Conservation (phyloP, 371 early-diverging fungal genomes). For the Circinella umbellata region DNA sequence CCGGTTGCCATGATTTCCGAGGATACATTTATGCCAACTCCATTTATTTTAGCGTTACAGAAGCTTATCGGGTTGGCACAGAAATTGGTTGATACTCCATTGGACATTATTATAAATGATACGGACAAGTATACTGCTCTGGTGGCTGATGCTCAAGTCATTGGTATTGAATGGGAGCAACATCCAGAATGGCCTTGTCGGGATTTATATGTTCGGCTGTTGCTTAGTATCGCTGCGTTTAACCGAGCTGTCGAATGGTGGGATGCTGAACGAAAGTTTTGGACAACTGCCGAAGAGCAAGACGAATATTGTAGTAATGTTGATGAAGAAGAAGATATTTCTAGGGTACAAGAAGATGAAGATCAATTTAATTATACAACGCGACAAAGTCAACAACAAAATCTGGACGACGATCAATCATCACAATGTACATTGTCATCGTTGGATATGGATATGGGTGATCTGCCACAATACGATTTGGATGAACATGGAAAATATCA, state of each 20-base stretch:
- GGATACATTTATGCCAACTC: conserved; percentile 65
- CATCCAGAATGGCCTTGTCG: conserved; percentile 66
- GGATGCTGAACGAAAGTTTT: conserved; percentile 60
- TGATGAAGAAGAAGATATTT: not conserved
- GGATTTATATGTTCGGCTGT: conserved; percentile 58
- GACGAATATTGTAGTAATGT: not conserved
- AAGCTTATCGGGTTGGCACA: conserved; percentile 62
- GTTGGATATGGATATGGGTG: not conserved
- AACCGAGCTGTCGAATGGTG: conserved; percentile 70
- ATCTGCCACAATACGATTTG: not conserved
- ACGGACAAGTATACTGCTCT: conserved; percentile 25
- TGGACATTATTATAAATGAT: conserved; percentile 57
- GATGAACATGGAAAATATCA: conserved; percentile 1
- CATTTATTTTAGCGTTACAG: conserved; percentile 63
- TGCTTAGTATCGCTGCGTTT: conserved; percentile 61
- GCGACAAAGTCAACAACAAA: not conserved
- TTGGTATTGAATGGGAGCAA: conserved; percentile 58
- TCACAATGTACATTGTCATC: not conserved
- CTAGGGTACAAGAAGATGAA: not conserved
- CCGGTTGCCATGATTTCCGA: conserved; percentile 47
- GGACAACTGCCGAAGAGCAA: conserved; percentile 27
- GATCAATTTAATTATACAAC: not conserved
- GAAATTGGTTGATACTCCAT: conserved; percentile 57
- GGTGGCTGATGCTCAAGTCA: conserved; percentile 49
- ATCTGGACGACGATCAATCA: not conserved